Conservation (phyloP, 2,329 filamentous ascomycete species). For the Fusarium sp. region DNA sequence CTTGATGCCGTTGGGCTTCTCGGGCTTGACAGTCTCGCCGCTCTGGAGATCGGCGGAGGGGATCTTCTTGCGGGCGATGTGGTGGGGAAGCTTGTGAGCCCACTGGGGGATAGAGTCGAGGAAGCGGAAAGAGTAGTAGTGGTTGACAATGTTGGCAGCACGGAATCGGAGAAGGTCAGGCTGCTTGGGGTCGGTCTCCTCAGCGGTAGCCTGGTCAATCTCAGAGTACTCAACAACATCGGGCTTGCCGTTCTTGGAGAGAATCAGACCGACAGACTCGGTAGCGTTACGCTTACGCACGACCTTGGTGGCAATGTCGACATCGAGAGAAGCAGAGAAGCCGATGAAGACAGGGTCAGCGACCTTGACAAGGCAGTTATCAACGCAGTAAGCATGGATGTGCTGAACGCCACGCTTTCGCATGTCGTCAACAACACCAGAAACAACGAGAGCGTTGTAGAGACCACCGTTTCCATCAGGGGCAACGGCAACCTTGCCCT, state of each 20-base stretch:
- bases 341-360: conserved; percentile 96
- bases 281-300: conserved; percentile 97
- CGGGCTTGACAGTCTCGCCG: conserved; percentile 86
- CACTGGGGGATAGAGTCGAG: conserved; percentile 89
- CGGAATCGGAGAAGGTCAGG: conserved; percentile 90
- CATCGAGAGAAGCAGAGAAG: conserved; percentile 86
- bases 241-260: conserved; percentile 94
- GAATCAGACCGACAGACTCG: conserved; percentile 93
- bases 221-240: conserved; percentile 99
- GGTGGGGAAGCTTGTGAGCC: conserved; percentile 88
- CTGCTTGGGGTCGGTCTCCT: conserved; percentile 86
- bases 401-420: conserved; percentile 89
- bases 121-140: conserved; percentile 98
- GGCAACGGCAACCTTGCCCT: conserved; percentile 90
- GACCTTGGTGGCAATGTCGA: conserved; percentile 99
- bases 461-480: conserved; percentile 98
- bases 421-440: conserved; percentile 88
- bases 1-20: conserved; percentile 98
- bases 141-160: conserved; percentile 99
- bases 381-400: conserved; percentile 97
- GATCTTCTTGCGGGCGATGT: conserved; percentile 99
- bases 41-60: conserved; percentile 80
- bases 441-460: conserved; percentile 88
- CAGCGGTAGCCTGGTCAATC: conserved; percentile 88
- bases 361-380: conserved; percentile 99